Conservation (phyloP, 164 flowering plant genomes). For the Hamamelis virginiana region DNA sequence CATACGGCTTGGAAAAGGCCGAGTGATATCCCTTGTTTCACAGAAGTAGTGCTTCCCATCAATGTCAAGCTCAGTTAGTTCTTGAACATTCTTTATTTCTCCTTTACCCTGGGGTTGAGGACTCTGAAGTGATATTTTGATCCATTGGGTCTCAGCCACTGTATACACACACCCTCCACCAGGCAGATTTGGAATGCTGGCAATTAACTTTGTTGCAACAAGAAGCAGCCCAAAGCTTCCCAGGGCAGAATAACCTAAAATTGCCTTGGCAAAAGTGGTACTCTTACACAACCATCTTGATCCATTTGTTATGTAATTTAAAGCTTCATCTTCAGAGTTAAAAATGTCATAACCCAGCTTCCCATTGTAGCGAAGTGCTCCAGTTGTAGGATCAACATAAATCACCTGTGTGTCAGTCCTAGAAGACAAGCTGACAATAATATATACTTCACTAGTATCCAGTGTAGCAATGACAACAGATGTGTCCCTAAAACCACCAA, state of each 20-base stretch:
- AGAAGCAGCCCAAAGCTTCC: constrained; percentile 81
- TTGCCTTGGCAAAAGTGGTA: constrained; percentile 59
- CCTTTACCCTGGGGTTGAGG: constrained; percentile 87
- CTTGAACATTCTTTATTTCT: constrained; percentile 79
- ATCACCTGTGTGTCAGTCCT: constrained; percentile 84
- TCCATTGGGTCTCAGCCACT: constrained; percentile 86
- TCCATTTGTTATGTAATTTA: constrained; percentile 69
- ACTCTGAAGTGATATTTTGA: constrained; percentile 76
- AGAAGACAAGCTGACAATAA: constrained; percentile 66
- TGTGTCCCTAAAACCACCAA: constrained; percentile 54
- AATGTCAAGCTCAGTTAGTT: constrained; percentile 80
- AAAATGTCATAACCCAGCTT: constrained; percentile 75
- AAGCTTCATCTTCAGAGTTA: constrained; percentile 67
- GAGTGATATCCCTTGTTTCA: constrained; percentile 88
- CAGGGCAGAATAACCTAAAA: constrained; percentile 85
- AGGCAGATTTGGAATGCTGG: constrained; percentile 73
- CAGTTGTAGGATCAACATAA: constrained; percentile 91
- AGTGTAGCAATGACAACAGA: constrained; percentile 71
- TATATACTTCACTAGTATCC: constrained; percentile 77
- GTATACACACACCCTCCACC: constrained; percentile 92
- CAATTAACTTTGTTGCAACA: constrained; percentile 74
- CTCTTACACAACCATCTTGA: constrained; percentile 66
- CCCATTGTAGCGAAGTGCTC: constrained; percentile 59
- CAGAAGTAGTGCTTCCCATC: constrained; percentile 98
- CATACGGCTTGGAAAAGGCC: constrained; percentile 92